These are phyloP conservation scores for Hygrocybe punicea DNA, from an alignment of 768 basidiomycete species.

Conservation along the genomic window DNA sequence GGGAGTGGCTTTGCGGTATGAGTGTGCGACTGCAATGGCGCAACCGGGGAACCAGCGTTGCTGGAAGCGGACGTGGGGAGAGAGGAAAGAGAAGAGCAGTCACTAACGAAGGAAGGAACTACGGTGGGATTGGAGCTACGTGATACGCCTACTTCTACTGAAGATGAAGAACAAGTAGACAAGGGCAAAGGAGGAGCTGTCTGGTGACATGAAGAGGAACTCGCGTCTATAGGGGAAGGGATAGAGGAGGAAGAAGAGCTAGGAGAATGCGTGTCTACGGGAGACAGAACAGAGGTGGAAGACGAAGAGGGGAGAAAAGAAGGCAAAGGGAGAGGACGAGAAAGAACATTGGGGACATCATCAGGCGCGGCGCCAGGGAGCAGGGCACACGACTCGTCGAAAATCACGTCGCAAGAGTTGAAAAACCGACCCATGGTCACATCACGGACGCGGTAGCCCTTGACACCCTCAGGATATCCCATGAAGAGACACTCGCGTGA, in stretches of 20 bases:
- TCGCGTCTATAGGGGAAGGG: too few relatives aligned
- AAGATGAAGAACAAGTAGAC: too few relatives aligned
- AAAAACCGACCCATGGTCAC: neutral
- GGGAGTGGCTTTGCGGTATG: too few relatives aligned
- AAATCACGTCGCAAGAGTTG: constrained; percentile 27
- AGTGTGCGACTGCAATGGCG: too few relatives aligned
- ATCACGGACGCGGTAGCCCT: constrained; percentile 25
- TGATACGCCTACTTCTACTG: too few relatives aligned
- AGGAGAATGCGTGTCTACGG: neutral
- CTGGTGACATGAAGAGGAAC: too few relatives aligned
- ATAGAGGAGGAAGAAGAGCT: neutral
- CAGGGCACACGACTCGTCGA: constrained; percentile 19
- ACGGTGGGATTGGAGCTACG: too few relatives aligned
- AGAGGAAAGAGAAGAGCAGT: neutral
- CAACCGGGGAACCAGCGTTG: neutral
- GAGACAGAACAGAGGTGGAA: neutral
- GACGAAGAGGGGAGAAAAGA: neutral
- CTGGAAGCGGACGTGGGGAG: neutral
- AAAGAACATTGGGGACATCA: neutral
- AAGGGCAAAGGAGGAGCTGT: too few relatives aligned
- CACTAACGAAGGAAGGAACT: too few relatives aligned
- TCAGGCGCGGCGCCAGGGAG: neutral
- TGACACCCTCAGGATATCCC: constrained; percentile 22
- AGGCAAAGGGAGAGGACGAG: neutral
- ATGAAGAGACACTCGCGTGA: constrained; percentile 23